Evolutionary conservation across 176 grass and related monocot genomes (phyloP).

Genomic region (Elymus sibiricus): DNA sequence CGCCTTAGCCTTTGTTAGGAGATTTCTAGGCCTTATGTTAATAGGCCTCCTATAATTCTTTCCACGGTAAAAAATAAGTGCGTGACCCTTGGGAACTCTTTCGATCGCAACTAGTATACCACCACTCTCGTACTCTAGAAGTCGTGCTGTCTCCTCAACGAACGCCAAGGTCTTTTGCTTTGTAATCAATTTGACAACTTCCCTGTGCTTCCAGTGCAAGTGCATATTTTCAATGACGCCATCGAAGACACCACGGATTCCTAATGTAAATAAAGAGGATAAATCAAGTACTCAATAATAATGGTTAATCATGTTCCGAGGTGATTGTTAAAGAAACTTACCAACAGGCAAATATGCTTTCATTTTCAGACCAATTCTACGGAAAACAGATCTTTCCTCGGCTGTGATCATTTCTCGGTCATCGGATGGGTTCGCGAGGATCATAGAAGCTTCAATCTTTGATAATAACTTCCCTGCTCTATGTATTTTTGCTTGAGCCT

Average conservation of each 20-base stretch:
- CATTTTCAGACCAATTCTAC: constrained; percentile 88
- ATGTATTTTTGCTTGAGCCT: constrained; percentile 80
- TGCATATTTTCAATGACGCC: constrained; percentile 99
- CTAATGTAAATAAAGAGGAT: constrained; percentile 35
- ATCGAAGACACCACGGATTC: constrained; percentile 91
- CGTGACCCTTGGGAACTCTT: constrained; percentile 78
- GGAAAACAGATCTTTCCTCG: constrained; percentile 91
- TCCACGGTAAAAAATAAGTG: constrained; percentile 92
- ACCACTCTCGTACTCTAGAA: constrained; percentile 91
- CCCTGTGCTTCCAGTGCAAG: constrained; percentile 97
- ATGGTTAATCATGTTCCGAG: not conserved
- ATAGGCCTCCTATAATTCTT: constrained; percentile 97
- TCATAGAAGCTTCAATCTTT: constrained; percentile 85
- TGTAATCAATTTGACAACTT: constrained; percentile 90
- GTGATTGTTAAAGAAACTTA: constrained; percentile 39
- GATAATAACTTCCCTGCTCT: constrained; percentile 66
- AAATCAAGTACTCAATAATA: constrained; percentile 8
- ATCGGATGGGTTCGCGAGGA: constrained; percentile 61
- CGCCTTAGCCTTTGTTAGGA: constrained; percentile 93
- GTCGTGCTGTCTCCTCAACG: constrained; percentile 76
- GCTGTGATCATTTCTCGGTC: constrained; percentile 88
- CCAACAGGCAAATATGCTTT: constrained; percentile 92
- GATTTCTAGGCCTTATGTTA: constrained; percentile 92
- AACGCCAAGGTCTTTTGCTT: constrained; percentile 87
- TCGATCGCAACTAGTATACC: constrained; percentile 95